phyloP scores from a whole-genome alignment of 768 basidiomycete genomes.

The Lentinula detonsa region DNA sequence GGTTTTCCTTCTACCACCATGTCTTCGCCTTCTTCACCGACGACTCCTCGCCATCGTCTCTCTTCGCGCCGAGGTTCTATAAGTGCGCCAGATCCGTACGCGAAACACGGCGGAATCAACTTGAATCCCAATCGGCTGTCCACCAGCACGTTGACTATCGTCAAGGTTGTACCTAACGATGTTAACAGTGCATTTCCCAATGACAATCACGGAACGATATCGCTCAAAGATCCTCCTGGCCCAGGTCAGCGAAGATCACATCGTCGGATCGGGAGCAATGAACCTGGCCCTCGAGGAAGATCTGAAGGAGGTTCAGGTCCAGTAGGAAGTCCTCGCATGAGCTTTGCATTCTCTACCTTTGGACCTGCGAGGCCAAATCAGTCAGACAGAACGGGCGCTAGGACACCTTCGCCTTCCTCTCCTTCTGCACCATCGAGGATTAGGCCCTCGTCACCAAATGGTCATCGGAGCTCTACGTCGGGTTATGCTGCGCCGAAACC shows the following conservation, averaged over 20 bases:
- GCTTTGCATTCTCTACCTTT: constrained; percentile 68
- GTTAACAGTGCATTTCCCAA: neutral
- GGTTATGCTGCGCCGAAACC: constrained; percentile 25
- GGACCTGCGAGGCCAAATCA: constrained; percentile 18
- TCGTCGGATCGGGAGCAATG: constrained; percentile 22
- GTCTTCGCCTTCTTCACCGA: constrained; percentile 3
- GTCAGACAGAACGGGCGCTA: constrained; percentile 18
- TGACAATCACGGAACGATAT: constrained; percentile 3
- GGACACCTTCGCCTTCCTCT: constrained; percentile 23
- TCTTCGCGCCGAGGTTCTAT: constrained; percentile 61
- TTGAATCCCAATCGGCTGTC: constrained; percentile 47
- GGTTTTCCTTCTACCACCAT: neutral
- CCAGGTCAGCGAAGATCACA: constrained; percentile 21
- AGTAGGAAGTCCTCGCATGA: constrained; percentile 28
- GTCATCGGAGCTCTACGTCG: constrained; percentile 19
- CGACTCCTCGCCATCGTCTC: constrained; percentile 26
- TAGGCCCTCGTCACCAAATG: constrained; percentile 41
- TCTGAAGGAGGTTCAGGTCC: constrained; percentile 13
- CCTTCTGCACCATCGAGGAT: constrained; percentile 36
- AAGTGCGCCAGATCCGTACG: constrained; percentile 65
- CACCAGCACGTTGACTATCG: constrained; percentile 67
- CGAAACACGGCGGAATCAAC: constrained; percentile 45
- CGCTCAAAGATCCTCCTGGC: constrained; percentile 28
- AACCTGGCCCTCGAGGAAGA: constrained; percentile 18
- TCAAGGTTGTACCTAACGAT: constrained; percentile 39